Evolutionary conservation across 805 yeast genomes (phyloP).

Genomic region (Candida alai): DNA sequence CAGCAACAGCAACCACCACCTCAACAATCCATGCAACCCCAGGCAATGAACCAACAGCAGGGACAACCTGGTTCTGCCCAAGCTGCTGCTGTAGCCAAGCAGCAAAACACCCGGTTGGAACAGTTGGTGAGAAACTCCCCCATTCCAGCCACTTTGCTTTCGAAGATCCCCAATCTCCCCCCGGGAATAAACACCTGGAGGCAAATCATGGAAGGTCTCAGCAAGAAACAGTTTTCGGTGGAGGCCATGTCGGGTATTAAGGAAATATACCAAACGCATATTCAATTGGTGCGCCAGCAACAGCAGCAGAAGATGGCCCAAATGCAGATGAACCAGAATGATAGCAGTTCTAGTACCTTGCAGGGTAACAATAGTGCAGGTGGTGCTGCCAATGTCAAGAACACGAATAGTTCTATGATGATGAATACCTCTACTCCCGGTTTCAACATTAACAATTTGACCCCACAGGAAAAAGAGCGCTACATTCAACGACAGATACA

Average conservation of each 20-base stretch:
- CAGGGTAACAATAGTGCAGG: conserved; percentile 12
- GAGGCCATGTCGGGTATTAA: conserved; percentile 57
- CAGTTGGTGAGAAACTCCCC: conserved; percentile 57
- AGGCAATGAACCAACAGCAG: conserved; percentile 16
- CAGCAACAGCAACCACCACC: conserved; percentile 10
- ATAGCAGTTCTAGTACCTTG: conserved; percentile 9
- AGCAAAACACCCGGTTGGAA: conserved; percentile 1
- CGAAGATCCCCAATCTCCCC: conserved; percentile 72
- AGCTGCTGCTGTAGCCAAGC: too few species aligned
- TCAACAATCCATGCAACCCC: conserved; percentile 10
- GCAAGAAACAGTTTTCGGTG: conserved; percentile 55
- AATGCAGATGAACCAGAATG: conserved; percentile 15
- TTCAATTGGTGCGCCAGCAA: conserved; percentile 53
- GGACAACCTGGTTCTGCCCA: conserved; percentile 17
- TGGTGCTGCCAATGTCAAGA: conserved; percentile 15
- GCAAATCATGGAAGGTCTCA: conserved; percentile 61
- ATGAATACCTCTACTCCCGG: conserved; percentile 6
- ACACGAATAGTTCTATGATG: conserved; percentile 6
- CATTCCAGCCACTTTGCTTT: conserved; percentile 65
- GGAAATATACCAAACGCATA: conserved; percentile 64
- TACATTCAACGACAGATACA: conserved; percentile 34
- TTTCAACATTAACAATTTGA: conserved; percentile 7
- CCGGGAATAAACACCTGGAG: conserved; percentile 79
- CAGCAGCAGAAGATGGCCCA: conserved; percentile 31
- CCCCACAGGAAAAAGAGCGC: conserved; percentile 38